Percentiles rank a stretch among this genome's conserved stretches.
Conservation (phyloP, 371 early-diverging fungal genomes). For the Haplosporangium sp. region DNA sequence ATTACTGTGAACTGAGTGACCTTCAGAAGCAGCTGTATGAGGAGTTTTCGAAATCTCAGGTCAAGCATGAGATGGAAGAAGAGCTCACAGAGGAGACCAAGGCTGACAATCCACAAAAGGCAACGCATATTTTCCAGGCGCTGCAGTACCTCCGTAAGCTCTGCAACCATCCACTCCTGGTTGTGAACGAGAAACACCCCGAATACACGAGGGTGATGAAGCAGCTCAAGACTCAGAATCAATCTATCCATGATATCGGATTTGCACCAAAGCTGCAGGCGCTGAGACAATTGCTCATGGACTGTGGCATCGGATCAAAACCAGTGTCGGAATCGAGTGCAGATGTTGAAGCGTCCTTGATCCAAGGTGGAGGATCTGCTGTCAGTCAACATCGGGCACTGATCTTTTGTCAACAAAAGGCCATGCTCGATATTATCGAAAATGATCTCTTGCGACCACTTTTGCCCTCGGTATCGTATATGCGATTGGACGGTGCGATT, state of each 20-base stretch:
- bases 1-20: conserved; percentile 95
- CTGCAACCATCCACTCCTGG: conserved; percentile 96
- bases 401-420: conserved; percentile 97
- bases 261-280: conserved; percentile 95
- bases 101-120: conserved; percentile 58
- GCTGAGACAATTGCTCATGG: conserved; percentile 86
- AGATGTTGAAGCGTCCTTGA: conserved; percentile 57
- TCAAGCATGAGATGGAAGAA: conserved; percentile 64
- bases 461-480: conserved; percentile 92
- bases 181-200: conserved; percentile 88
- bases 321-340: conserved; percentile 61
- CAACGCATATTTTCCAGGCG: conserved; percentile 96
- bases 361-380: conserved; percentile 58
- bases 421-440: conserved; percentile 97
- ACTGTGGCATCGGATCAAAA: conserved; percentile 92
- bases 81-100: conserved; percentile 57
- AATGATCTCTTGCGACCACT: conserved; percentile 83
- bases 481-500: conserved; percentile 97
- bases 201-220: conserved; percentile 75
- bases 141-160: conserved; percentile 95
- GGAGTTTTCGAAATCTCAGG: conserved; percentile 80
- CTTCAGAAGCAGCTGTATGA: conserved; percentile 92
- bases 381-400: conserved; percentile 94
- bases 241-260: conserved; percentile 82
- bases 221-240: conserved; percentile 68